phyloP scores from a whole-genome alignment of 768 basidiomycete species.

The Chalciporus sphaerocephalus region DNA sequence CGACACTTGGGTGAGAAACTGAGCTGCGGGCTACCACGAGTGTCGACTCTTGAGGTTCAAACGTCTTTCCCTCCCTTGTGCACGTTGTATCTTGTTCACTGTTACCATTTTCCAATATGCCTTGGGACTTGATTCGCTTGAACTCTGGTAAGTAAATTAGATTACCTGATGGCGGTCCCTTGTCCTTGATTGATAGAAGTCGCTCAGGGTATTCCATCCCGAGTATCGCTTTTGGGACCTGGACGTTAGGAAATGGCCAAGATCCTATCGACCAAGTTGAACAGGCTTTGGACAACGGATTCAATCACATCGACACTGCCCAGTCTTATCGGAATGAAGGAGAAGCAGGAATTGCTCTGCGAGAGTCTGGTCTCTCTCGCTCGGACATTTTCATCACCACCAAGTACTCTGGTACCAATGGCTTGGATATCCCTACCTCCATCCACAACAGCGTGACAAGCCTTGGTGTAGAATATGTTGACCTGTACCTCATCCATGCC shows the following conservation, averaged over 20 bases:
- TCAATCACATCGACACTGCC: conserved; percentile 61
- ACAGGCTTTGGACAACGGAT: conserved; percentile 58
- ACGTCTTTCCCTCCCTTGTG: not conserved
- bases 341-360: conserved; percentile 38
- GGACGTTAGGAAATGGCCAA: conserved; percentile 58
- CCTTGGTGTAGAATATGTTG: conserved; percentile 59
- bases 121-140: conserved; percentile 55
- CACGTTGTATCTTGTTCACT: not conserved
- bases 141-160: conserved; percentile 49
- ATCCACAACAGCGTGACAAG: conserved; percentile 54
- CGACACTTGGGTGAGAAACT: not conserved
- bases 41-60: too few relatives aligned
- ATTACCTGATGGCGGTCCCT: not conserved
- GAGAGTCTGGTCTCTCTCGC: conserved; percentile 54
- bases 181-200: not conserved
- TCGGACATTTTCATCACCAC: conserved; percentile 61
- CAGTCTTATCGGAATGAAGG: conserved; percentile 58
- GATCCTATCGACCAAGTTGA: conserved; percentile 50
- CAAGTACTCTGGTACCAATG: conserved; percentile 53
- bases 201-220: conserved; percentile 40
- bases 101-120: conserved; percentile 37
- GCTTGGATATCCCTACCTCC: conserved; percentile 50
- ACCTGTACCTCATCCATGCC: conserved; percentile 67
- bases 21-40: not conserved
- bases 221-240: conserved; percentile 60